Percentiles rank a stretch among this genome's conserved stretches.
These are phyloP conservation scores for Zasmidium angulare DNA, from an alignment of 2,329 filamentous ascomycete genomes.

Conservation along the genomic window DNA sequence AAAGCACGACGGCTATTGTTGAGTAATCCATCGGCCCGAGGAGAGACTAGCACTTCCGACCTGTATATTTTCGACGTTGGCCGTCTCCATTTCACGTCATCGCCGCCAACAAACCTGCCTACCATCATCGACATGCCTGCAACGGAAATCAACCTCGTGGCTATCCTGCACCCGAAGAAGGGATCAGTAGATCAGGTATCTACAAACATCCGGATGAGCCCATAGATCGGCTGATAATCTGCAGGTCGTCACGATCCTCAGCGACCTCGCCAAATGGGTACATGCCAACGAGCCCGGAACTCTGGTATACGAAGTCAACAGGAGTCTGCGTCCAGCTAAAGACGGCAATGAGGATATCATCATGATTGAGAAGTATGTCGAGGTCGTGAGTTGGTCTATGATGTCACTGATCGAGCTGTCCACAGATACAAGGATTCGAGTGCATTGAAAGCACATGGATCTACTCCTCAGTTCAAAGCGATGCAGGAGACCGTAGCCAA, in stretches of 20 bases:
- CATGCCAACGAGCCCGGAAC: slow-evolving; percentile 15
- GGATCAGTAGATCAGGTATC: slow-evolving; percentile 18
- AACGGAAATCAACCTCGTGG: slow-evolving; percentile 18
- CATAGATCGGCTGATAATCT: background rate
- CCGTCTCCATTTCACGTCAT: no score
- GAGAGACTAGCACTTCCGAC: no score
- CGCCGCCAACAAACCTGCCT: no score
- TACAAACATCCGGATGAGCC: background rate
- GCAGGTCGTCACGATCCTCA: slow-evolving; percentile 14
- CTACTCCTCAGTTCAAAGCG: slow-evolving; percentile 13
- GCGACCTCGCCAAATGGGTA: slow-evolving; percentile 14
- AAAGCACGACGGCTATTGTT: no score
- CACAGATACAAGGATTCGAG: slow-evolving; percentile 13
- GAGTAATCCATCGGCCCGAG: no score
- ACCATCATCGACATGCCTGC: slow-evolving; percentile 14
- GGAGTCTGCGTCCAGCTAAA: slow-evolving; percentile 15
- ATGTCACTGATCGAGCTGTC: background rate
- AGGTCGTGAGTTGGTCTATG: background rate
- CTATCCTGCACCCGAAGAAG: slow-evolving; percentile 18
- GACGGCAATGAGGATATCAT: slow-evolving; percentile 19
- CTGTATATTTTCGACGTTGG: no score
- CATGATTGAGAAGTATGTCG: slow-evolving; percentile 19
- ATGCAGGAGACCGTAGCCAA: slow-evolving; percentile 19
- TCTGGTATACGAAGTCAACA: slow-evolving; percentile 16
- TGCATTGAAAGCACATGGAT: slow-evolving; percentile 15